Evolutionary conservation across 78 protist genomes (phyloP), one percentile per base, ranked within the genome.

Genomic region (Isochrysis galbana): DNA sequence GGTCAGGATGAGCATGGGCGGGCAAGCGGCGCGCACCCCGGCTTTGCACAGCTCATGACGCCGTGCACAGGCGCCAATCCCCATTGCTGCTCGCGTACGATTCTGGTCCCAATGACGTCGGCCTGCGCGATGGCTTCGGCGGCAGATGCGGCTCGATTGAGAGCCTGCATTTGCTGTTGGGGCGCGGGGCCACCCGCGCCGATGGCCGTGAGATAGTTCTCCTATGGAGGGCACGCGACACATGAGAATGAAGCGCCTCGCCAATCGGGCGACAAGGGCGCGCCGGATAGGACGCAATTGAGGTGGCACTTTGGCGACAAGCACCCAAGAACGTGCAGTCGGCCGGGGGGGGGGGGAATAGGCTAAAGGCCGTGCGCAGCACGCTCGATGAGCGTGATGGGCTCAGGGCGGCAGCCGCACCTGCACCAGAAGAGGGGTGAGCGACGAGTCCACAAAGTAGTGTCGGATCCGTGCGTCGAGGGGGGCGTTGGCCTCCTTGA

Each of bases 71-170:
- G 54, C 11, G 89, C 61, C 38, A 94, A 82, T 32, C 72, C 34
- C 94, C 95, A 95, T 23, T 67, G 84, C 61, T 74, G 55, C 69
- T 77, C 93, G 10, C 39, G 17, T n/a, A 5, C 1, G 54, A 95
- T 90, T 26, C 26, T 1, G 32, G 21, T 11, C 45, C 38, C 90
- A n/a, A 78, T 23, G 44, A 61, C 32, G 87, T 95, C 96, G 45
- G 48, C 94, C n/a, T 11, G 22, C 25, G 96, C 36, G 54, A 95
- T 83, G 69, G 54, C 0, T 1, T 86, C 67, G 34, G 96, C 36
- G 19, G 94, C 96, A 34, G 14, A 14, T 3, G 95, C 83, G 42
- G 80, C 41, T 17, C 47, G 46, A 22, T 88, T 23, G 26, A 77
- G 84, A 26, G n/a, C 29, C 32, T 0, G 2, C 34, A 39, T 3